Percentiles rank a stretch among this genome's conserved stretches.
Evolutionary conservation across 129 eudicot genomes (phyloP).

Genomic region (carrot (Daucus carota)): DH1_v3.0 NC_030388.2:16290501-16291000

Average conservation of each 20-base stretch:
- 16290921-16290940: background rate
- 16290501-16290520: background rate
- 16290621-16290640: conserved; percentile 34
- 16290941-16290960: no score
- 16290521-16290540: background rate
- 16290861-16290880: background rate
- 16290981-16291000: no score
- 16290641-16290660: conserved; percentile 83
- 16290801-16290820: background rate
- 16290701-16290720: conserved; percentile 14
- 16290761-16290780: background rate
- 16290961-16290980: conserved; percentile 7
- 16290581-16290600: background rate
- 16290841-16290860: background rate
- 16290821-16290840: background rate
- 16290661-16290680: conserved; percentile 87
- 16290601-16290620: conserved; percentile 35
- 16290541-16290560: background rate
- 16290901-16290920: background rate
- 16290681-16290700: conserved; percentile 70
- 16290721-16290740: background rate
- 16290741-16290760: background rate
- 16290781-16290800: background rate
- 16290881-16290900: no score
- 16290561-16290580: background rate